These are phyloP conservation scores for Noccaea bulbosa DNA, from an alignment of 345 rosid genomes.

Conservation along the genomic window DNA sequence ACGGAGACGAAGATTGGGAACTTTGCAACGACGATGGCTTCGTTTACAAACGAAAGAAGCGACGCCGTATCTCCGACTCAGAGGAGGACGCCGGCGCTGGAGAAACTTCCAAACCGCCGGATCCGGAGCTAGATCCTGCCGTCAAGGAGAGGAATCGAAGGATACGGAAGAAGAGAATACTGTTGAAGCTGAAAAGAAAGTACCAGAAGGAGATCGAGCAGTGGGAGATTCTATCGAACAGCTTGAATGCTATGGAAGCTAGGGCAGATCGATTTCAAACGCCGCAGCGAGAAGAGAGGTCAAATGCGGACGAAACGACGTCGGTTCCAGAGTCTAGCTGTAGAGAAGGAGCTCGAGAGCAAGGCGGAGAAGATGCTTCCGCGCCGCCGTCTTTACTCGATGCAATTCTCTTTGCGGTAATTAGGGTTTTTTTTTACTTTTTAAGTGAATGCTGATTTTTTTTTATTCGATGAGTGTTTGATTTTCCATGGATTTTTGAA, in stretches of 20 bases:
- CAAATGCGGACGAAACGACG: conserved; percentile 33
- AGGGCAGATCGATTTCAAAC: conserved; percentile 43
- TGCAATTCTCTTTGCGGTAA: conserved; percentile 69
- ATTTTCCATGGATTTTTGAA: background rate
- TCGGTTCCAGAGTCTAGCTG: conserved; percentile 6
- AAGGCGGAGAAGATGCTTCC: conserved; percentile 27
- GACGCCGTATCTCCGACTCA: conserved; percentile 35
- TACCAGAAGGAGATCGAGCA: conserved; percentile 63
- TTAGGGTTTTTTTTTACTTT: conserved; percentile 15
- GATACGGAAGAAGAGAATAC: conserved; percentile 51
- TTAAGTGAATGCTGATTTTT: too few relatives aligned
- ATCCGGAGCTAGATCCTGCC: conserved; percentile 43
- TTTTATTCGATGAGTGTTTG: background rate
- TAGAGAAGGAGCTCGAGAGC: background rate
- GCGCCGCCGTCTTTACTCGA: conserved; percentile 45
- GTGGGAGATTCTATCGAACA: conserved; percentile 71
- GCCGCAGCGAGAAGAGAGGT: conserved; percentile 29
- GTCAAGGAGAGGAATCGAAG: conserved; percentile 54
- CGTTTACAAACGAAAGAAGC: conserved; percentile 71
- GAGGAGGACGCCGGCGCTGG: conserved; percentile 15
- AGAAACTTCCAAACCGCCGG: conserved; percentile 33
- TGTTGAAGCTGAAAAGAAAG: conserved; percentile 55
- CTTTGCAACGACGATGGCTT: conserved; percentile 76
- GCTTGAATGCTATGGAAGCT: conserved; percentile 57
- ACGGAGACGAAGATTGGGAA: conserved; percentile 58